These are phyloP conservation scores for Talaromyces borbonicus DNA, from an alignment of 495 filamentous ascomycete species.

Conservation along the genomic window DNA sequence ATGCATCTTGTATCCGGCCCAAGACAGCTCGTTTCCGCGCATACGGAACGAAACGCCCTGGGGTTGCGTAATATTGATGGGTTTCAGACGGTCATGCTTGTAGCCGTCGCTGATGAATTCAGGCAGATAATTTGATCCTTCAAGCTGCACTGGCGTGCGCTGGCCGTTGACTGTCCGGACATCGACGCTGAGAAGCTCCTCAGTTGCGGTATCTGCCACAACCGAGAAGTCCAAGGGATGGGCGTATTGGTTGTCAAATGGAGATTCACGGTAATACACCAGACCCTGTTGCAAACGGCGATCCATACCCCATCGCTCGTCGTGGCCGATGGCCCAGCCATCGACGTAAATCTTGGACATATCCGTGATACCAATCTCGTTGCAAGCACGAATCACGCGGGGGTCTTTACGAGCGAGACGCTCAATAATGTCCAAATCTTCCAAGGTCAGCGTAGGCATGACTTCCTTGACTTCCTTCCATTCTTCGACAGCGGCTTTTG, in stretches of 20 bases:
- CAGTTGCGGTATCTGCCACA: slow-evolving; percentile 60
- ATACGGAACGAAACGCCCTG: slow-evolving; percentile 32
- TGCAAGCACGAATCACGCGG: slow-evolving; percentile 79
- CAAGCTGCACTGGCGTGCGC: slow-evolving; percentile 42
- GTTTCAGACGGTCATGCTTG: slow-evolving; percentile 28
- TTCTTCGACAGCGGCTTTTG: slow-evolving; percentile 53
- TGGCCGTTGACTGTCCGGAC: slow-evolving; percentile 72
- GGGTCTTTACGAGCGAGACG: slow-evolving; percentile 60
- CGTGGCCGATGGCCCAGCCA: slow-evolving; percentile 34
- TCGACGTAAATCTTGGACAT: slow-evolving; percentile 82
- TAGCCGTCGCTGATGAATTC: slow-evolving; percentile 26
- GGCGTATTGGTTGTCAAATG: slow-evolving; percentile 36
- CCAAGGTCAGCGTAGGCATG: slow-evolving; percentile 82
- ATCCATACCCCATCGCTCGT: slow-evolving; percentile 31
- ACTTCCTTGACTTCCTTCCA: slow-evolving; percentile 66
- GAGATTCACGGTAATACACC: slow-evolving; percentile 35
- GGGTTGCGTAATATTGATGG: slow-evolving; percentile 30
- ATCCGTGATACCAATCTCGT: slow-evolving; percentile 70
- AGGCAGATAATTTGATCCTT: slow-evolving; percentile 46
- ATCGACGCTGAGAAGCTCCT: slow-evolving; percentile 88
- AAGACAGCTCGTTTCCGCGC: slow-evolving; percentile 27
- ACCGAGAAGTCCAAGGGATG: slow-evolving; percentile 30
- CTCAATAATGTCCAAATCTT: slow-evolving; percentile 80
- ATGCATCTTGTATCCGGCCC: slow-evolving; percentile 33
- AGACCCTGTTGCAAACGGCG: slow-evolving; percentile 30